Evolutionary conservation across 331 rosid genomes (phyloP), one percentile per base, ranked within the genome.

Genomic region (Saraca asoca): DNA sequence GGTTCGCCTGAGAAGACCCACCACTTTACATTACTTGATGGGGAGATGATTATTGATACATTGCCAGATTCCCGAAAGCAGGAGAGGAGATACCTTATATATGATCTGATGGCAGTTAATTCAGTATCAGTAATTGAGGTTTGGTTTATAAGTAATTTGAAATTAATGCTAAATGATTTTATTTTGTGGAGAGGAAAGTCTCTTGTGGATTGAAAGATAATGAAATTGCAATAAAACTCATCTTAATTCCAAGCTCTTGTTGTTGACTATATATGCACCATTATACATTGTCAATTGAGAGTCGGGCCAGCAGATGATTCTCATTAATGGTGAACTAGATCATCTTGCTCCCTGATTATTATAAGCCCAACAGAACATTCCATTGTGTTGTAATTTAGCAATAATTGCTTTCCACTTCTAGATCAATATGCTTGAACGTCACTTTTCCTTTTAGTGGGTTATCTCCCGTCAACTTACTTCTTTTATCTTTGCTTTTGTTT

Each of bases 51-150:
- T 66, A 89, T 92, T 66, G 98, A 92, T 69, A 89, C 84, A 7
- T 54, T 92, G 78, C 98, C 98, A 8, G 93, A 85, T 76, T 83
- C 98, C 37, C 72, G 58, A 66, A 92, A 83, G 84, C 93, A 92
- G 73, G 98, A 89, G 82, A 82, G 98, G 75, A 85, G 98, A 89
- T 92, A 92, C 71, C 96, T 92, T 34, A 92, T 92, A 60, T 92
- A 92, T 87, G 98, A 92, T 74, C 48, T 92, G 81, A 92, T 92
- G 82, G 93, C 90, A 24, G 68, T 85, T 45, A 92, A 92, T 70
- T 75, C 73, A 2, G 65, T 72, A 48, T 69, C 98, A 50, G 61
- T 92, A 42, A 84, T 82, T 65, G 96, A 92, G 98, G 98, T 92
- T 80, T 9, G 78, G 50, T 78, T 68, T 53, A 2, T 75, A 59